Percentiles rank a stretch among this genome's conserved stretches.
phyloP scores from a whole-genome alignment of 2,329 filamentous ascomycete genomes.

The Bipolaris bicolor region DNA sequence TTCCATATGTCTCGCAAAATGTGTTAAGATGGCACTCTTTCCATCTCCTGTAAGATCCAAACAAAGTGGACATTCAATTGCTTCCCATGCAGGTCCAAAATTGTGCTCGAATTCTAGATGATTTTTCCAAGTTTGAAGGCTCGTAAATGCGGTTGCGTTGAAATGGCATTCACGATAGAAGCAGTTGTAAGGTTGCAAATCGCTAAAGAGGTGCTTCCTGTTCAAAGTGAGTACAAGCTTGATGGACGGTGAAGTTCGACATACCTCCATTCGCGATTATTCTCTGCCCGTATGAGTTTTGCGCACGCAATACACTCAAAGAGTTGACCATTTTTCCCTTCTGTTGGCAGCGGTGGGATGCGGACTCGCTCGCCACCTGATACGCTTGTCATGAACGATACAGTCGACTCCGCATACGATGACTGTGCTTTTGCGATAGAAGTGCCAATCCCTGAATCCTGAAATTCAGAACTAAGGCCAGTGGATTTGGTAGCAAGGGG shows the following conservation, averaged over 20 bases:
- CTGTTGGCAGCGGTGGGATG: constrained; percentile 26
- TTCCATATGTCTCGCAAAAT: constrained; percentile 35
- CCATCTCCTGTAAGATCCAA: constrained; percentile 19
- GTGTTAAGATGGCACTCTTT: constrained; percentile 18
- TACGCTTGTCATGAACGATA: constrained; percentile 26
- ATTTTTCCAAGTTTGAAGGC: constrained; percentile 20
- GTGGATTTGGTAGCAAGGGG: constrained; percentile 8
- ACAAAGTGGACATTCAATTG: constrained; percentile 27
- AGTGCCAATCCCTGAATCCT: constrained; percentile 31
- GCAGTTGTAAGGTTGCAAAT: constrained; percentile 32
- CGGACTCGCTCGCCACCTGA: constrained; percentile 15
- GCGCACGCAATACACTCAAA: constrained; percentile 33
- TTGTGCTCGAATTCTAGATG: constrained; percentile 28
- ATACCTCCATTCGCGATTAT: constrained; percentile 31
- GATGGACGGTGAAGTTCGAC: background rate
- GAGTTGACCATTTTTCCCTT: constrained; percentile 21
- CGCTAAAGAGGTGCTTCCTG: constrained; percentile 32
- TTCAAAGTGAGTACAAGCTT: background rate
- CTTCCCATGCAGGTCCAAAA: constrained; percentile 23
- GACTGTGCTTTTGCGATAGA: constrained; percentile 17
- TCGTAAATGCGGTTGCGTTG: constrained; percentile 17
- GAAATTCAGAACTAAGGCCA: constrained; percentile 22
- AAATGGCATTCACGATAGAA: constrained; percentile 23
- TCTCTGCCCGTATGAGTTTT: constrained; percentile 15
- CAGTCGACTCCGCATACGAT: constrained; percentile 24